These are phyloP conservation scores for Udeniomyces megalosporus DNA, from an alignment of 768 basidiomycete species.

Conservation along the genomic window DNA sequence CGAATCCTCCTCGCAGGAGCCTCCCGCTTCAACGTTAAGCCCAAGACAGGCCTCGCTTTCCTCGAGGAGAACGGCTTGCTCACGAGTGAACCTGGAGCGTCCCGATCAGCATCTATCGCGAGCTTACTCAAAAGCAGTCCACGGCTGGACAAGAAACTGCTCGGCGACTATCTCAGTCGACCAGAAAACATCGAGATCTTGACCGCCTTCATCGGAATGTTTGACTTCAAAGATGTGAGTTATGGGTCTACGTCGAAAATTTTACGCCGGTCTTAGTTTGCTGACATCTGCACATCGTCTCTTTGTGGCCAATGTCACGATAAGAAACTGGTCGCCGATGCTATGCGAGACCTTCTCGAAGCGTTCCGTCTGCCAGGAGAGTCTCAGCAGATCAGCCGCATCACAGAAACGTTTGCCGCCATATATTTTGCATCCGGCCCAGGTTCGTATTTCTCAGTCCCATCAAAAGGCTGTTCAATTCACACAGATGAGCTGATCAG, in stretches of 20 bases:
- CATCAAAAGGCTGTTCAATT: no score
- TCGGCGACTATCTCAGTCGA: slow-evolving; percentile 83
- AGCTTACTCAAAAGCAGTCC: slow-evolving; percentile 69
- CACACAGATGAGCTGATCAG: background rate
- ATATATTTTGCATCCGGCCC: slow-evolving; percentile 74
- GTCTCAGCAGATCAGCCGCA: slow-evolving; percentile 77
- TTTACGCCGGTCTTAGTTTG: no score
- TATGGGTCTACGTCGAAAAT: background rate
- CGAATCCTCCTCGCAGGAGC: slow-evolving; percentile 70
- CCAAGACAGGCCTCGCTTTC: slow-evolving; percentile 75
- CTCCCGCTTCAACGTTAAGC: slow-evolving; percentile 76
- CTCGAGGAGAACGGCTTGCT: slow-evolving; percentile 87
- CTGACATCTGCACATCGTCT: background rate
- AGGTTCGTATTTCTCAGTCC: slow-evolving; percentile 36
- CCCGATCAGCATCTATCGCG: slow-evolving; percentile 47
- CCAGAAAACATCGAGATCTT: slow-evolving; percentile 73
- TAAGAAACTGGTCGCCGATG: slow-evolving; percentile 88
- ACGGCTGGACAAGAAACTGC: slow-evolving; percentile 72
- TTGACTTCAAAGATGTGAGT: slow-evolving; percentile 74
- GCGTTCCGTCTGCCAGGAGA: slow-evolving; percentile 90
- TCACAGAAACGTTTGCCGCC: slow-evolving; percentile 87
- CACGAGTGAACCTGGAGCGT: slow-evolving; percentile 25
- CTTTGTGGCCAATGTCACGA: background rate
- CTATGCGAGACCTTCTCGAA: slow-evolving; percentile 86
- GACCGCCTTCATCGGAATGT: slow-evolving; percentile 69